These are phyloP conservation scores for Coemansia umbellata DNA, from an alignment of 192 early-diverging fungal species.

Conservation along the genomic window DNA sequence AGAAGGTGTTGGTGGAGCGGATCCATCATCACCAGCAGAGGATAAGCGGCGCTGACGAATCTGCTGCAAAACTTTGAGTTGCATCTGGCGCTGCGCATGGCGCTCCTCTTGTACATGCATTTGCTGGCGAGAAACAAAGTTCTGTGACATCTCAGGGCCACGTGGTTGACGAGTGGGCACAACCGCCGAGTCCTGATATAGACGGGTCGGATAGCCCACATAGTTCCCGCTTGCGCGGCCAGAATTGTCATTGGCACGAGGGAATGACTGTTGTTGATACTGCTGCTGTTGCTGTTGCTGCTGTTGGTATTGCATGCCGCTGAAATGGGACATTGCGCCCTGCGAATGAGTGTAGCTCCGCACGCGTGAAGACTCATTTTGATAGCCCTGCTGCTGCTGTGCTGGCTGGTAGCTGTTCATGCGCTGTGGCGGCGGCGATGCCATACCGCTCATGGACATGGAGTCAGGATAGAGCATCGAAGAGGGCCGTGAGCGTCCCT, in stretches of 20 bases:
- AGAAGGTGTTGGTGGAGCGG: background rate
- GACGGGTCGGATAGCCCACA: slow-evolving; percentile 52
- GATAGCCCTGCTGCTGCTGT: slow-evolving; percentile 22
- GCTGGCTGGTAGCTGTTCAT: slow-evolving; percentile 24
- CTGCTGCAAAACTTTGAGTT: slow-evolving; percentile 51
- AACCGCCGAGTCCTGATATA: slow-evolving; percentile 57
- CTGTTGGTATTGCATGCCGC: slow-evolving; percentile 15
- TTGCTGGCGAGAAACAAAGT: slow-evolving; percentile 65
- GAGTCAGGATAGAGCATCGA: slow-evolving; percentile 50
- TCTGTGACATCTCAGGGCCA: slow-evolving; percentile 67
- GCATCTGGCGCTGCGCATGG: slow-evolving; percentile 44
- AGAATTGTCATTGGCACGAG: slow-evolving; percentile 26
- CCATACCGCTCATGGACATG: slow-evolving; percentile 38
- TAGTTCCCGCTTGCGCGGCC: slow-evolving; percentile 52
- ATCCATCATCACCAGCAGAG: slow-evolving; percentile 27
- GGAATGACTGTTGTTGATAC: slow-evolving; percentile 24
- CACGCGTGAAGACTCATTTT: slow-evolving; percentile 34
- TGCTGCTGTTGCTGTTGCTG: slow-evolving; percentile 40
- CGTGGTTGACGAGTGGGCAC: slow-evolving; percentile 71
- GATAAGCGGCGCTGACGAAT: slow-evolving; percentile 52
- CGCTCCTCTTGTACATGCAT: slow-evolving; percentile 49
- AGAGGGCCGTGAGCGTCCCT: slow-evolving; percentile 35
- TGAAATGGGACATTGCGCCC: slow-evolving; percentile 26
- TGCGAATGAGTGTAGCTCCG: slow-evolving; percentile 50
- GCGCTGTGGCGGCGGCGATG: slow-evolving; percentile 24